Percentiles rank a stretch among this genome's conserved stretches.
These are phyloP conservation scores for Ulota crispa DNA, from an alignment of 225 moss, liverwort and hornwort genomes.

Conservation along the genomic window DNA sequence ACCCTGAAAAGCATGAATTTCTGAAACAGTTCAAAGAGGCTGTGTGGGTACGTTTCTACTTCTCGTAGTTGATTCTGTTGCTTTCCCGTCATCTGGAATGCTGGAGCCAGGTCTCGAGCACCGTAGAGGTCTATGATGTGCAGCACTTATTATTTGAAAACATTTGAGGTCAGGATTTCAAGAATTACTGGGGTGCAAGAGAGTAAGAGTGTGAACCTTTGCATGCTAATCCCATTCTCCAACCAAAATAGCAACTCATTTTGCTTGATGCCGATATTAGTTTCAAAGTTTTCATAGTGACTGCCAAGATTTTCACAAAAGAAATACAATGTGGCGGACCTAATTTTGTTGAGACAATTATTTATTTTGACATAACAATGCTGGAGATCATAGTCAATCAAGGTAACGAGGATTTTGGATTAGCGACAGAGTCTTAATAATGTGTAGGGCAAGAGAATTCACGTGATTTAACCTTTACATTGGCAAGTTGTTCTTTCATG, in stretches of 20 bases:
- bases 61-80: background rate
- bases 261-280: background rate
- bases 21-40: conserved; percentile 79
- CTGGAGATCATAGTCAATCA: background rate
- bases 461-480: background rate
- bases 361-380: too few relatives aligned
- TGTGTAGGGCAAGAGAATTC: background rate
- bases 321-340: too few relatives aligned
- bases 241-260: background rate
- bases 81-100: background rate
- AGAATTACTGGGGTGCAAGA: background rate
- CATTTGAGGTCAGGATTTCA: background rate
- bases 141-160: background rate
- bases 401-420: background rate
- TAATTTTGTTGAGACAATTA: too few relatives aligned
- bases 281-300: background rate
- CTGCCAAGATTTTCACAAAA: too few relatives aligned
- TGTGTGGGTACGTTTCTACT: conserved; percentile 67
- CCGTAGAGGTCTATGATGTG: background rate
- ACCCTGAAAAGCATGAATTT: conserved; percentile 51
- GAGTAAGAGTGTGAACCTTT: background rate
- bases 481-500: background rate
- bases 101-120: background rate
- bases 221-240: background rate
- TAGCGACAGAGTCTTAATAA: background rate